Percentiles rank a stretch among this genome's conserved stretches.
Conservation (phyloP, 306 rosid species). For the Datisca glomerata region DNA sequence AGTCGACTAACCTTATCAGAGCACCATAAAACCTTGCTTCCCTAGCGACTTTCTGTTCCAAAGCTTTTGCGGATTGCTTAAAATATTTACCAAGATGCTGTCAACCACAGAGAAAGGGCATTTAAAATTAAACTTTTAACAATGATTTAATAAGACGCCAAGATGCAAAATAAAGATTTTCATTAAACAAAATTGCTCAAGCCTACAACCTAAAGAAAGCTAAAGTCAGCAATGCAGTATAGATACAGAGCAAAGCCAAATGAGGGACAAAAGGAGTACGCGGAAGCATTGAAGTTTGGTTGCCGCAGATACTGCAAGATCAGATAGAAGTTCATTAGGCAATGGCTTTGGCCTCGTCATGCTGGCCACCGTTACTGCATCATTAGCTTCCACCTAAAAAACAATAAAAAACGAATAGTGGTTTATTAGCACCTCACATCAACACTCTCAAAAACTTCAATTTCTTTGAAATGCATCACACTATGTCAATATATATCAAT, state of each 20-base stretch:
- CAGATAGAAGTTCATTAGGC: slow-evolving; percentile 72
- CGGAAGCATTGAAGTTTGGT: slow-evolving; percentile 81
- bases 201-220: neutral
- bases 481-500: no score
- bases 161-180: no score
- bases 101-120: neutral
- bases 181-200: neutral
- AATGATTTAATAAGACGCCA: neutral
- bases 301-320: slow-evolving; percentile 85
- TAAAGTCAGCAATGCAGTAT: neutral
- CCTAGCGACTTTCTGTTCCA: slow-evolving; percentile 82
- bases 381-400: slow-evolving; percentile 74
- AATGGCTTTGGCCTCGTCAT: slow-evolving; percentile 72
- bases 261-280: slow-evolving; percentile 24
- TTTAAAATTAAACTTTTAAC: neutral
- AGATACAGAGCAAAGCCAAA: neutral
- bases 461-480: neutral
- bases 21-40: slow-evolving; percentile 98
- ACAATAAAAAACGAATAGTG: neutral
- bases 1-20: slow-evolving; percentile 51
- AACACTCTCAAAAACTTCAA: neutral
- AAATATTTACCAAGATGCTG: slow-evolving; percentile 91
- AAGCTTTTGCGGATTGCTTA: slow-evolving; percentile 83
- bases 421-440: neutral
- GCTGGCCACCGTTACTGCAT: slow-evolving; percentile 85